These are phyloP conservation scores for Sarocladium kiliense DNA, from an alignment of 2,329 filamentous ascomycete genomes.

Conservation along the genomic window DNA sequence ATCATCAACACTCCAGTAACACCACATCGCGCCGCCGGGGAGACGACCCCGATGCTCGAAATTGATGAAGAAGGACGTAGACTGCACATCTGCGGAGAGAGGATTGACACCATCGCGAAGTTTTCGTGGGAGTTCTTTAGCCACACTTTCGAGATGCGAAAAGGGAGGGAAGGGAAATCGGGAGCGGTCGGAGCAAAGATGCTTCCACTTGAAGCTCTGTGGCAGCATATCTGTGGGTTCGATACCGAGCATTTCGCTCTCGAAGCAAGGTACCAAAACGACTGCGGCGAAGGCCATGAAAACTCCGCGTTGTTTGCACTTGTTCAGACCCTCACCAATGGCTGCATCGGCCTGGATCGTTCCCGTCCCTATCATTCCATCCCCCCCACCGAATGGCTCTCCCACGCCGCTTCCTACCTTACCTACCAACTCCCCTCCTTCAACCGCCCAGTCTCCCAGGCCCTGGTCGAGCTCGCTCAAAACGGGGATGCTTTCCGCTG, in stretches of 20 bases:
- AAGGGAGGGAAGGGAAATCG: slow-evolving; percentile 5
- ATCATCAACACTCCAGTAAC: slow-evolving; percentile 25
- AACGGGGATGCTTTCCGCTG: slow-evolving; percentile 26
- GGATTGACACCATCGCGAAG: slow-evolving; percentile 20
- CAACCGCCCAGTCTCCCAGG: slow-evolving; percentile 12
- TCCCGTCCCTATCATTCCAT: slow-evolving; percentile 20
- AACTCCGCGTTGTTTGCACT: slow-evolving; percentile 26
- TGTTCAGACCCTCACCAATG: slow-evolving; percentile 29
- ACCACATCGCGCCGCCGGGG: slow-evolving; percentile 24
- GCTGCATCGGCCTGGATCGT: slow-evolving; percentile 22
- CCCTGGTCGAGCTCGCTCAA: slow-evolving; percentile 20
- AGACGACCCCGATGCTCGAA: slow-evolving; percentile 19
- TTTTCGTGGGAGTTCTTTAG: slow-evolving; percentile 24
- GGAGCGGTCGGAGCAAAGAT: background rate
- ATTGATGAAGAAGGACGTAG: slow-evolving; percentile 19
- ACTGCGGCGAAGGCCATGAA: background rate
- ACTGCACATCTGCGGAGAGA: slow-evolving; percentile 23
- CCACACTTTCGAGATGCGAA: slow-evolving; percentile 24
- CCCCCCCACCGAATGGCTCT: slow-evolving; percentile 21
- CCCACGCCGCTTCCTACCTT: slow-evolving; percentile 27
- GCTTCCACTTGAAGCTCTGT: background rate
- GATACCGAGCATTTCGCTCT: background rate
- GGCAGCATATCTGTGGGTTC: background rate
- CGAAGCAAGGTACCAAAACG: background rate
- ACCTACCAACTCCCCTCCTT: background rate